Base-by-base conservation (phyloP, 495 filamentous ascomycete genomes). In the Opeltia flavorubescens region DNA sequence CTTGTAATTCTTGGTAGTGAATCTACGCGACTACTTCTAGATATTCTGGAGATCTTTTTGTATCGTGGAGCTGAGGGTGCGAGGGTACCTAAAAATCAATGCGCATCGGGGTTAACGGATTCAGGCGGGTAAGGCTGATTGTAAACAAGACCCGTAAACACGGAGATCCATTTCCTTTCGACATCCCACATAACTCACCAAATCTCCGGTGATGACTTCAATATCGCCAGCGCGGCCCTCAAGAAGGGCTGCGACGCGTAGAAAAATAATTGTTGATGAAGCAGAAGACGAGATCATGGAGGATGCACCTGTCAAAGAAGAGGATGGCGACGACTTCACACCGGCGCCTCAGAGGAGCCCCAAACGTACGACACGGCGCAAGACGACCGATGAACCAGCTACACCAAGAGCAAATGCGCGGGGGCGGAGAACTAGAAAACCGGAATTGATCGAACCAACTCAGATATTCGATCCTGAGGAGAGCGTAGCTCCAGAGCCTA, bases 311-410 rank as follows among this genome's bases (percentile, higher is more conserved):
- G 68, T 63, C 44, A 67, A 78, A 3, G 74, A 80, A 23, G 77
- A 82, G n/a, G 78, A 77, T 39, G 78, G 76, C 47, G 81, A 88
- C 33, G 85, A 89, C 20, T 91, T 84, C 52, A 85, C 83, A 13
- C 86, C 85, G 6, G 84, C 80, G 13, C 78, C 84, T 36, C 61
- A 66, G 52, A 65, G 53, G 50, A 67, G 56, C 54, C 59, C 66
- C 51, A 64, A 60, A 69, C 67, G 59, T 54, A 54, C 66, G 48
- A 66, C 70, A 47, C 73, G 70, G 59, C 71, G 74, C 64, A 76
- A 70, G 68, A 74, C 71, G 0, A 66, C 76, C 25, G 73, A 79
- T n/a, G 57, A 61, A 26, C 56, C 65, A 13, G 63, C 69, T 18
- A 71, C 75, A 6, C 62, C 67, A 33, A 52, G 51, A 40, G 59